These are phyloP conservation scores for Didymella arachidicola DNA, from an alignment of 2,329 filamentous ascomycete species.

Conservation along the genomic window DNA sequence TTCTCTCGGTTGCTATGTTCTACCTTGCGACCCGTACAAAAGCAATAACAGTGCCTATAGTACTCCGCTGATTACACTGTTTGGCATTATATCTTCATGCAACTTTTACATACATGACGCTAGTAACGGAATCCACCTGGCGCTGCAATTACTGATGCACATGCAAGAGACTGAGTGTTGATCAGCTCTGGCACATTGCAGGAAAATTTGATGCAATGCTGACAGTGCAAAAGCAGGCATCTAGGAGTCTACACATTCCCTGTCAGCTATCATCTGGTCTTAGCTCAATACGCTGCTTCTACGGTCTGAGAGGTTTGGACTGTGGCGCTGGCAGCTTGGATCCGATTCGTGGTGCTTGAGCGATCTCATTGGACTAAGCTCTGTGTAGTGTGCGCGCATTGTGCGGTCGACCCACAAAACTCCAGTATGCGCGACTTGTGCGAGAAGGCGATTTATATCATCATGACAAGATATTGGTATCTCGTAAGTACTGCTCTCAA, in stretches of 20 bases:
- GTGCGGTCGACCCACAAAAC: constrained; percentile 7
- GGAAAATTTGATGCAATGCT: neutral
- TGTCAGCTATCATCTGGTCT: neutral
- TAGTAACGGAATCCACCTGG: neutral
- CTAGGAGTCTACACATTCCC: neutral
- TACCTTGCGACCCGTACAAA: neutral
- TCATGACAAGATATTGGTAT: neutral
- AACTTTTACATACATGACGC: neutral
- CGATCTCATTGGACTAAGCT: constrained; percentile 2
- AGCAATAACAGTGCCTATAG: neutral
- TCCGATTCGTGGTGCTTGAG: neutral
- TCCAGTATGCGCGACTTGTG: constrained; percentile 13
- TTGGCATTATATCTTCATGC: neutral
- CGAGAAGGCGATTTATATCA: neutral
- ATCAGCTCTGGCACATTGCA: neutral
- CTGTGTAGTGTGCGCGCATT: constrained; percentile 1
- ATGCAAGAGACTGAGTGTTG: neutral
- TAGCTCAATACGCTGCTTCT: neutral
- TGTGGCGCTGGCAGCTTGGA: neutral
- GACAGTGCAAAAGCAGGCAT: neutral
- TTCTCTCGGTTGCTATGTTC: no score
- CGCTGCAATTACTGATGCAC: neutral
- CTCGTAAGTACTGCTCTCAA: neutral
- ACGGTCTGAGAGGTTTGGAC: neutral
- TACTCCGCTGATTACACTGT: neutral